Evolutionary conservation across 768 basidiomycete genomes (phyloP).

Genomic region (Calocera viscosa): DNA sequence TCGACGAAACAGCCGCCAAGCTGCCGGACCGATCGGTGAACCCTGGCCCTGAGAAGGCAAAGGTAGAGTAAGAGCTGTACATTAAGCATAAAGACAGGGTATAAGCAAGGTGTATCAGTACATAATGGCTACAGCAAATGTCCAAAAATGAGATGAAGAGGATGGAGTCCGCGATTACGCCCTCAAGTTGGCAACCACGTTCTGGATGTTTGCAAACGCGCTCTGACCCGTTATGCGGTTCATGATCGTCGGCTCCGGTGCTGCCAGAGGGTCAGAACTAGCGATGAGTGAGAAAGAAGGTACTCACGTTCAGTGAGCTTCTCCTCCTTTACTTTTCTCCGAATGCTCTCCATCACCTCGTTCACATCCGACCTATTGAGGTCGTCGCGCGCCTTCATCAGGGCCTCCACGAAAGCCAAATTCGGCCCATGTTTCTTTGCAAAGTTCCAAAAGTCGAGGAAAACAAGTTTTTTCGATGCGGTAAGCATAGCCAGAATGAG

Average conservation of each 20-base stretch:
- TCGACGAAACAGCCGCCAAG: slow-evolving; percentile 68
- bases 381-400: slow-evolving; percentile 83
- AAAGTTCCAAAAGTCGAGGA: slow-evolving; percentile 88
- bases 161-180: neutral
- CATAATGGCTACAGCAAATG: slow-evolving; percentile 4
- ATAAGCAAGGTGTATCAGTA: slow-evolving; percentile 14
- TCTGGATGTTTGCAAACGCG: slow-evolving; percentile 38
- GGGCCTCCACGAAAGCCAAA: slow-evolving; percentile 74
- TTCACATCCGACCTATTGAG: slow-evolving; percentile 74
- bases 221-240: slow-evolving; percentile 73
- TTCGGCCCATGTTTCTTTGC: slow-evolving; percentile 90
- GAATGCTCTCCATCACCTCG: slow-evolving; percentile 89
- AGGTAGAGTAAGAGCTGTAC: slow-evolving; percentile 25
- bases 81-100: slow-evolving; percentile 26
- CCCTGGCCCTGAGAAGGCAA: slow-evolving; percentile 25
- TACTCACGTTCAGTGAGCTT: slow-evolving; percentile 64
- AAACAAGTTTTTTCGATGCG: slow-evolving; percentile 77
- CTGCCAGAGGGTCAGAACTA: slow-evolving; percentile 31
- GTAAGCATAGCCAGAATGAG: slow-evolving; percentile 67
- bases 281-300: slow-evolving; percentile 7
- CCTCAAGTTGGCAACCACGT: slow-evolving; percentile 1
- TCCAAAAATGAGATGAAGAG: neutral
- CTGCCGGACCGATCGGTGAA: slow-evolving; percentile 54
- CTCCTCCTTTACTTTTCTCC: slow-evolving; percentile 86
- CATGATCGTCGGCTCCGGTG: slow-evolving; percentile 77